Evolutionary conservation across 2,329 filamentous ascomycete genomes (phyloP), one percentile per base, ranked within the genome.

Genomic region (Epichloe amarillans): DNA sequence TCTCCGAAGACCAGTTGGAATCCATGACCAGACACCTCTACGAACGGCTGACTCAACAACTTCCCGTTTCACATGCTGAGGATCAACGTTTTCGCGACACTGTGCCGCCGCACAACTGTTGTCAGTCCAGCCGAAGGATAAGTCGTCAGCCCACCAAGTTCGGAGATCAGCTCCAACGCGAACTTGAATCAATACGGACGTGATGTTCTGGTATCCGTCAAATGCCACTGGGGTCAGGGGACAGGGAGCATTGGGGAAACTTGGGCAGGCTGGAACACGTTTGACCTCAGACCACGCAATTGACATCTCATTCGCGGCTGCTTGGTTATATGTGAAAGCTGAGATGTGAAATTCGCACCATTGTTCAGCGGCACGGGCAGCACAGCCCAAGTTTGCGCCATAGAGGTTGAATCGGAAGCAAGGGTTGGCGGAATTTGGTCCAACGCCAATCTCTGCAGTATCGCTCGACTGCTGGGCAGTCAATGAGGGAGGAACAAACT

Each of bases 331-430:
- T 10, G 62, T 62, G 53, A 69, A 71, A 7, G 67, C 68, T n/a
- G 68, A 69, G 33, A 71, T 59, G 39, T 68, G 66, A 53, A 71
- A 70, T 47, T 70, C 65, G 39, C 68, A 71, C 62, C 65, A 68
- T 47, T 66, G 57, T 50, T 69, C 66, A 12, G 56, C 56, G 10
- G 59, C 62, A 15, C 59, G 49, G 11, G 67, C 66, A 49, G 65
- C 67, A 46, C 69, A 70, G 46, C 68, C 68, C 21, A 71, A 54
- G 33, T 57, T 65, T n/a, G 63, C 63, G n/a, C 66, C 59, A 49
- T 65, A 65, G 50, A 71, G 64, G 52, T 70, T 60, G 51, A 71
- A 70, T 23, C 65, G 59, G 58, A 69, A 70, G 57, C 67, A 70
- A 15, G 62, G 57, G 12, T 60, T 65, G 4, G 62, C 53, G 8